Evolutionary conservation across 1,139 yeast genomes (phyloP), one percentile per base, ranked within the genome.

Genomic region (Candida albicans): DNA sequence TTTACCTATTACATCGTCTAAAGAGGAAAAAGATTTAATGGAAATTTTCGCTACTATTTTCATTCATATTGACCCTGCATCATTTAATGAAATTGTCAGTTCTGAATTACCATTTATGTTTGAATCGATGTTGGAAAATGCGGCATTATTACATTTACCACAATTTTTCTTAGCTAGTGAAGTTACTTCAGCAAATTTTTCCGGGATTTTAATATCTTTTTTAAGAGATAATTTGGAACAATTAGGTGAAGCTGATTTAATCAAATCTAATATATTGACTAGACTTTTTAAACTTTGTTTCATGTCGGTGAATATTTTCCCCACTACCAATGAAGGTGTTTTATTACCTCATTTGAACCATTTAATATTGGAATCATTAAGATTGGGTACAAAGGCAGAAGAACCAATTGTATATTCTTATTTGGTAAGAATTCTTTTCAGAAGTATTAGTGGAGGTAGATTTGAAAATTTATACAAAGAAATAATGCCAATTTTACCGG

Each of bases 361-460:
- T 50, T 71, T 95, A 56, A 90, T 95, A 35, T 70, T 93, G 50
- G 85, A 86, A 46, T 88, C 96, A 0, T 71, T 95, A 61, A 83
- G 83, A 48, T 74, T 82, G 41, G 84, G 97, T 0, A 87, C 96
- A 1, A 81, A 82, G n/a, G 89, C 97, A 0, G 87, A 87, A 54
- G 97, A 91, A 59, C 97, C 99, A 3, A 77, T 88, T 32, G 89
- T 89, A 1, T 93, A 90, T 60, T 90, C 95, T 50, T 88, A 90
- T 57, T 70, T 95, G 56, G 86, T 95, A 15, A 75, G 98, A 57
- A 88, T 96, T 0, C 68, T 95, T 40, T 95, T 95, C 71, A 75
- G 99, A 62, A 87, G 96, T 58, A 91, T 95, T 37, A 95, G 96
- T 37, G 98, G 99, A 39, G 99, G 98, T 3, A 75, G 97, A 48